Conservation (phyloP, 257 asterid species). For the Vinca minor region DNA sequence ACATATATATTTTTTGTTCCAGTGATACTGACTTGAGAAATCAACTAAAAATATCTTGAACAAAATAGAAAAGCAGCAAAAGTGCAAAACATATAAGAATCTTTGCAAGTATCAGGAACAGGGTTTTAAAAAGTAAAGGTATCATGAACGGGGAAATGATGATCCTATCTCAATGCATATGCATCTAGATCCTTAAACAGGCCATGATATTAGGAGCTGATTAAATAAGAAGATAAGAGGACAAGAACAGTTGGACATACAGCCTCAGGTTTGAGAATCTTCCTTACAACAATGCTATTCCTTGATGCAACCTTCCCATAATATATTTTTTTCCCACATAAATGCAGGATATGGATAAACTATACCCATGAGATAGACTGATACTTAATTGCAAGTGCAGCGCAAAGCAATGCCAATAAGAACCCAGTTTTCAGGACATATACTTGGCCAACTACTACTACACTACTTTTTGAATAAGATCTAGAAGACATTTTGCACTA, state of each 20-base stretch:
- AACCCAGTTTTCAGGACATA: neutral
- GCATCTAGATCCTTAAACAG: neutral
- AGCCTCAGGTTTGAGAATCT: neutral
- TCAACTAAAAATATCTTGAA: slow-evolving; percentile 2
- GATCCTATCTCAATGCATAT: too few species aligned
- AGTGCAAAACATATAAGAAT: too few species aligned
- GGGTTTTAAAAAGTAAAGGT: neutral
- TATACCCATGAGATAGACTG: too few species aligned
- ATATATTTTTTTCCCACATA: neutral
- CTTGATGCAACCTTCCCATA: neutral
- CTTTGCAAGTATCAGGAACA: neutral
- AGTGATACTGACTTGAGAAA: too few species aligned
- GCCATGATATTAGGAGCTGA: neutral
- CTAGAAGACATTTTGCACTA: too few species aligned
- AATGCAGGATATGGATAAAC: too few species aligned
- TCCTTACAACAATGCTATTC: neutral
- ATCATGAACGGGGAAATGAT: neutral
- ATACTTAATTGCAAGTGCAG: neutral
- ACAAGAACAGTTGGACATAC: neutral
- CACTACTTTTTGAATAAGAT: neutral
- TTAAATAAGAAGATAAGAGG: neutral
- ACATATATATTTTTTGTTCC: neutral
- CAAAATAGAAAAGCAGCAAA: neutral
- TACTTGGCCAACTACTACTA: neutral
- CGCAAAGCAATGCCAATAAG: neutral